A percentile compares a stretch with the other conserved stretches of the same genome.
These are phyloP conservation scores for Colletotrichum melonis DNA, from an alignment of 2,329 filamentous ascomycete genomes.

Conservation along the genomic window DNA sequence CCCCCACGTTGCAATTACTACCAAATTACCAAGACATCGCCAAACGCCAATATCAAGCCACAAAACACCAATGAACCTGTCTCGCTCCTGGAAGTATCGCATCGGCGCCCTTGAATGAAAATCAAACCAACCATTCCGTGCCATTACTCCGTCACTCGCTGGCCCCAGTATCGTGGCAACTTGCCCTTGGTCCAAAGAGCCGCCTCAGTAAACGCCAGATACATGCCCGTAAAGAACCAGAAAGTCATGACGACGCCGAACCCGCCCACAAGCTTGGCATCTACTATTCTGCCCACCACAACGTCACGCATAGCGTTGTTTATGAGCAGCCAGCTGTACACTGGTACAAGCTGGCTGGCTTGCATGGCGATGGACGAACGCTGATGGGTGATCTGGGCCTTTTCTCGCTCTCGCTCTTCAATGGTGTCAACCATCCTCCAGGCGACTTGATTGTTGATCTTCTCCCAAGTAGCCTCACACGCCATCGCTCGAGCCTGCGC, in stretches of 20 bases:
- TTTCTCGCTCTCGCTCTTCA: constrained; percentile 53
- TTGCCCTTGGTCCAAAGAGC: constrained; percentile 47
- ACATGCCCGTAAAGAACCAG: constrained; percentile 61
- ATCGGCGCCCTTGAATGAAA: not conserved
- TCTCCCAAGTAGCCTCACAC: constrained; percentile 75
- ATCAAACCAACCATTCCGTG: not conserved
- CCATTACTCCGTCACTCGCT: not conserved
- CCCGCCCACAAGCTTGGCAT: constrained; percentile 57
- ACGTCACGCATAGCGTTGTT: constrained; percentile 52
- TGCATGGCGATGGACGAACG: constrained; percentile 27
- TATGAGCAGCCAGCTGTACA: constrained; percentile 58
- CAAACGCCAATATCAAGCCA: constrained; percentile 17
- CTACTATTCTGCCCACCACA: constrained; percentile 49
- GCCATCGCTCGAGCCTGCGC: constrained; percentile 64
- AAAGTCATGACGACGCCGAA: constrained; percentile 59
- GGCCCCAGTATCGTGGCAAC: constrained; percentile 13
- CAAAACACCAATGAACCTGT: not conserved
- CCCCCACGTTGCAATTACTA: not conserved
- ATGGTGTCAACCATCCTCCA: constrained; percentile 70
- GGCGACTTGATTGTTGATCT: constrained; percentile 77
- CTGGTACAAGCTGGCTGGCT: constrained; percentile 48
- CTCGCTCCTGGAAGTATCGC: not conserved
- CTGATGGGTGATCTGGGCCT: constrained; percentile 28
- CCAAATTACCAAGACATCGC: not conserved
- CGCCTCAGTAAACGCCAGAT: constrained; percentile 60